phyloP scores from a whole-genome alignment of 2,329 filamentous ascomycete genomes.

The Ophiosphaerella herpotricha region DNA sequence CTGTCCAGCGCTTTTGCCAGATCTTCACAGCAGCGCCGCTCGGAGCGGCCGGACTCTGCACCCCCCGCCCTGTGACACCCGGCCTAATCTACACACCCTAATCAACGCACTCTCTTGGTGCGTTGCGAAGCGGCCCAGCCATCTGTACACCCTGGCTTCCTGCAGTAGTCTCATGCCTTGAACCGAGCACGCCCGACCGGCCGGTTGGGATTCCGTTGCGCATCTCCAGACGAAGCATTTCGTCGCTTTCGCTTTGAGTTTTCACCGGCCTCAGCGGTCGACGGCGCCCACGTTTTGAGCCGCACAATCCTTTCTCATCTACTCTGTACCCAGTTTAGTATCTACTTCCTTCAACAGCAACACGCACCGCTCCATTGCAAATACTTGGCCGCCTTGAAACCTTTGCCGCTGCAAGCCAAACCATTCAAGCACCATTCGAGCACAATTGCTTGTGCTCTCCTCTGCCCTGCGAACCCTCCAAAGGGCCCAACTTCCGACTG shows the following conservation, averaged over 20 bases:
- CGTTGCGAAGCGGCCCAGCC: slow-evolving; percentile 20
- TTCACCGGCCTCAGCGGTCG: slow-evolving; percentile 19
- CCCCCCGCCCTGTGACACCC: slow-evolving; percentile 31
- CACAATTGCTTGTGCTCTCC: slow-evolving; percentile 3
- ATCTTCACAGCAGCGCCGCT: slow-evolving; percentile 19
- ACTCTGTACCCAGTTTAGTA: neutral
- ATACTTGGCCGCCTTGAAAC: too few relatives aligned
- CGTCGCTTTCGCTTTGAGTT: slow-evolving; percentile 11
- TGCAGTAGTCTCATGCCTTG: slow-evolving; percentile 24
- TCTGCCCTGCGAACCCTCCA: neutral
- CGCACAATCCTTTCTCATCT: slow-evolving; percentile 11
- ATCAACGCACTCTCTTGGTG: slow-evolving; percentile 28
- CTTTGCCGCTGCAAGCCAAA: slow-evolving; percentile 6
- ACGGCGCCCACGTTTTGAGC: slow-evolving; percentile 41
- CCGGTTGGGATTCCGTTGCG: slow-evolving; percentile 34
- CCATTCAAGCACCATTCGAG: slow-evolving; percentile 7
- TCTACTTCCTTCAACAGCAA: slow-evolving; percentile 1
- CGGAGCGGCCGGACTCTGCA: slow-evolving; percentile 32
- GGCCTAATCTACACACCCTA: slow-evolving; percentile 27
- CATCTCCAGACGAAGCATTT: slow-evolving; percentile 15
- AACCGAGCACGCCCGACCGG: slow-evolving; percentile 41
- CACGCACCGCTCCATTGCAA: too few relatives aligned
- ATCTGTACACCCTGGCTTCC: slow-evolving; percentile 18
- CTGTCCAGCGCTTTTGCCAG: slow-evolving; percentile 18
- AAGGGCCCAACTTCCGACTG: too few relatives aligned